A percentile compares a stretch with the other conserved stretches of the same genome.
These are phyloP conservation scores for Drechmeria coniospora DNA, from an alignment of 2,329 filamentous ascomycete genomes.

Conservation along the genomic window DNA sequence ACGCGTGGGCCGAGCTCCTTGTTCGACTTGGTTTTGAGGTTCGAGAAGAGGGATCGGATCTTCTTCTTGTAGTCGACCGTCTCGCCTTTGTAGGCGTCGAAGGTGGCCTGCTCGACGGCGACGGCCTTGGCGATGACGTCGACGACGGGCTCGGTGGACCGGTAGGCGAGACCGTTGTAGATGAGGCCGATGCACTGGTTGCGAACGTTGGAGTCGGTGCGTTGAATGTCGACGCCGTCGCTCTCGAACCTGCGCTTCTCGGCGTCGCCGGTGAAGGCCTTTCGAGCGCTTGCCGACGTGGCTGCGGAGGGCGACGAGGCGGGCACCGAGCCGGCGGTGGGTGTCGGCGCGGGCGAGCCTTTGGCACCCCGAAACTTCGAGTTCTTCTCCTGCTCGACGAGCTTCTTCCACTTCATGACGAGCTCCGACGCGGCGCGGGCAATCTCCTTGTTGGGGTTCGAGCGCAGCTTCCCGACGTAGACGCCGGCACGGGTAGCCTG, in stretches of 20 bases:
- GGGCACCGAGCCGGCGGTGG: too few species aligned
- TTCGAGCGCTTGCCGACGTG: slow-evolving; percentile 26
- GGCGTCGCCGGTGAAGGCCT: slow-evolving; percentile 45
- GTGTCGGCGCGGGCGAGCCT: slow-evolving; percentile 24
- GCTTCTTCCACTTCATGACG: slow-evolving; percentile 74
- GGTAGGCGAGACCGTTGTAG: slow-evolving; percentile 73
- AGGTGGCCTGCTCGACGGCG: slow-evolving; percentile 72
- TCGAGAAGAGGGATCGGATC: slow-evolving; percentile 83
- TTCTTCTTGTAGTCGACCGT: slow-evolving; percentile 68
- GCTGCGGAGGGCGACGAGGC: slow-evolving; percentile 40
- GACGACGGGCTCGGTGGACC: slow-evolving; percentile 55
- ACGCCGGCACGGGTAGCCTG: slow-evolving; percentile 81
- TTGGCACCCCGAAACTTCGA: slow-evolving; percentile 28
- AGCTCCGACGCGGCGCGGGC: slow-evolving; percentile 64
- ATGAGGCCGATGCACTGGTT: slow-evolving; percentile 81
- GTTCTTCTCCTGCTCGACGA: slow-evolving; percentile 51
- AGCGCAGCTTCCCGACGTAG: slow-evolving; percentile 64
- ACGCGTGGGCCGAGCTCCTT: slow-evolving; percentile 60
- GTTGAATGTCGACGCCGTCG: slow-evolving; percentile 65
- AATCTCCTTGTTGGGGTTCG: slow-evolving; percentile 71
- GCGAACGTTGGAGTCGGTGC: slow-evolving; percentile 58
- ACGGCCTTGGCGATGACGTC: slow-evolving; percentile 59
- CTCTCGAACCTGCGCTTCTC: slow-evolving; percentile 69
- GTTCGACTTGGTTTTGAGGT: slow-evolving; percentile 88
- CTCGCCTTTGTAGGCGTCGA: slow-evolving; percentile 52